Conservation (phyloP, 225 moss, liverwort and hornwort species). For the Bryoerythrophyllum caledonicum region DNA sequence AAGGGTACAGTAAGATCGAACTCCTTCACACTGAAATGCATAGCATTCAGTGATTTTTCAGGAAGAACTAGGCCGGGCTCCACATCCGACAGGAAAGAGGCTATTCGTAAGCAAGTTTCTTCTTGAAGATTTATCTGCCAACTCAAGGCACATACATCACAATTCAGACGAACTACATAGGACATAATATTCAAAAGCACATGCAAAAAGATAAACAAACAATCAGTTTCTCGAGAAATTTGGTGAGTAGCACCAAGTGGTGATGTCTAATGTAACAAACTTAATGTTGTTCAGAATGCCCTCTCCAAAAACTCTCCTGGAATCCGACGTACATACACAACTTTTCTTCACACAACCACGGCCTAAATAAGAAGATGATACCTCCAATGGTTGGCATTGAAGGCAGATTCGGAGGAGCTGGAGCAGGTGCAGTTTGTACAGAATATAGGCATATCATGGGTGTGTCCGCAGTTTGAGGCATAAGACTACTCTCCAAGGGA, state of each 20-base stretch:
- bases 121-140: conserved; percentile 94
- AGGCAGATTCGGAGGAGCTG: conserved; percentile 79
- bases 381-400: conserved; percentile 98
- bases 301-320: background rate
- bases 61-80: conserved; percentile 87
- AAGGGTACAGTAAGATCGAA: conserved; percentile 81
- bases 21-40: conserved; percentile 92
- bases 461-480: conserved; percentile 52
- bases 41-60: conserved; percentile 85
- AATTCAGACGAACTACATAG: conserved; percentile 13
- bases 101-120: conserved; percentile 88
- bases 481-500: conserved; percentile 69
- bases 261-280: background rate
- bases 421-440: conserved; percentile 86
- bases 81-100: conserved; percentile 94
- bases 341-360: conserved; percentile 11
- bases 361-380: conserved; percentile 19
- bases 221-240: background rate
- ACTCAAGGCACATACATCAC: conserved; percentile 19
- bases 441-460: conserved; percentile 89
- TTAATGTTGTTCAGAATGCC: background rate
- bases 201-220: background rate
- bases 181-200: background rate
- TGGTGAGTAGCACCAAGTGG: background rate
- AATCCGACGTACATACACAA: background rate